A percentile compares a stretch with the other conserved stretches of the same genome.
phyloP scores from a whole-genome alignment of 2,329 filamentous ascomycete species.

The Alternaria sp. region DNA sequence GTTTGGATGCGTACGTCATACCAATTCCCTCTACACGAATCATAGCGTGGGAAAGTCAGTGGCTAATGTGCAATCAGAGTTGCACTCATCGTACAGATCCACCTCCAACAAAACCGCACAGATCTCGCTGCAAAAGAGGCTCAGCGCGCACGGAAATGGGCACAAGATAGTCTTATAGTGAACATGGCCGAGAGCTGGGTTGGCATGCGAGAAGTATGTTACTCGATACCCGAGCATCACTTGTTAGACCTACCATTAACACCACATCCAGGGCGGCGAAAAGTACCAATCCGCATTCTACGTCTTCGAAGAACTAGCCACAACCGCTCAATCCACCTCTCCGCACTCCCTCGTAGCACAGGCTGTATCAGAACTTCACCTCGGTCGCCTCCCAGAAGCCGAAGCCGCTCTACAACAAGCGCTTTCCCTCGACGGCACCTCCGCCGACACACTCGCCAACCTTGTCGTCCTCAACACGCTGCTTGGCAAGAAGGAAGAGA shows the following conservation, averaged over 20 bases:
- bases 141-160: constrained; percentile 85
- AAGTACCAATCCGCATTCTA: constrained; percentile 98
- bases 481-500: constrained; percentile 70
- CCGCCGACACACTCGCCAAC: constrained; percentile 82
- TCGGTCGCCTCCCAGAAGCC: constrained; percentile 87
- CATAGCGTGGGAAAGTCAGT: neutral
- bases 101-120: constrained; percentile 88
- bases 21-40: neutral
- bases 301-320: constrained; percentile 94
- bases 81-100: constrained; percentile 88
- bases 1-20: constrained; percentile 70
- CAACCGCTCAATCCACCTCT: constrained; percentile 81
- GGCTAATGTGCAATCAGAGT: constrained; percentile 63
- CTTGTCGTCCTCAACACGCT: constrained; percentile 80
- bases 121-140: constrained; percentile 94
- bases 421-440: constrained; percentile 73
- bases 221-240: neutral
- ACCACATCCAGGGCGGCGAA: constrained; percentile 75
- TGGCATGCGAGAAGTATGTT: constrained; percentile 79
- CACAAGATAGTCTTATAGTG: constrained; percentile 90
- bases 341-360: constrained; percentile 81
- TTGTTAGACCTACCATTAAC: constrained; percentile 28
- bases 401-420: constrained; percentile 86
- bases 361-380: constrained; percentile 88
- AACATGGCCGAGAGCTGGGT: constrained; percentile 97